These are phyloP conservation scores for Clonostachys sp. DNA, from an alignment of 2,329 filamentous ascomycete genomes.

Conservation along the genomic window DNA sequence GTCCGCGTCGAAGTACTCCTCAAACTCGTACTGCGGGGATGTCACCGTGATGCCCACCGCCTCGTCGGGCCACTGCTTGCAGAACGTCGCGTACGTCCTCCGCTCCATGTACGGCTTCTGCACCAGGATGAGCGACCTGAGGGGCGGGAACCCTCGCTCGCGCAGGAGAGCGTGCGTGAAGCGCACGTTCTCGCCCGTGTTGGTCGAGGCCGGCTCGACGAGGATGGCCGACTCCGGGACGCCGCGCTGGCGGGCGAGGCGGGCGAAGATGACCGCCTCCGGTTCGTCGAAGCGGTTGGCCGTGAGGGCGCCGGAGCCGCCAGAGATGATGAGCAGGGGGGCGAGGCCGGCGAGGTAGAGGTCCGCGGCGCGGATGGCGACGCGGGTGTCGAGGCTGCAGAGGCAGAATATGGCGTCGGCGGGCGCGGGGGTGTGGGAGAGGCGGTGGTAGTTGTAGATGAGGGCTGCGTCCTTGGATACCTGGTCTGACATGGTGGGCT, in stretches of 20 bases:
- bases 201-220: slow-evolving; percentile 31
- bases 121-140: slow-evolving; percentile 30
- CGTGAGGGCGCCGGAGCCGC: slow-evolving; percentile 33
- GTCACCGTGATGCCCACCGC: slow-evolving; percentile 28
- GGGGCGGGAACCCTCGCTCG: slow-evolving; percentile 12
- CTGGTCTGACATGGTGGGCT: background rate
- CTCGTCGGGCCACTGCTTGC: slow-evolving; percentile 36
- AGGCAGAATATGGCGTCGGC: slow-evolving; percentile 40
- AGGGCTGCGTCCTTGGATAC: slow-evolving; percentile 22
- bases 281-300: slow-evolving; percentile 27
- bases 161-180: slow-evolving; percentile 31
- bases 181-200: slow-evolving; percentile 42
- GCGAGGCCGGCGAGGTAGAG: slow-evolving; percentile 32
- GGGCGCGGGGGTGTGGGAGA: slow-evolving; percentile 11
- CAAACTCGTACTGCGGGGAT: slow-evolving; percentile 29
- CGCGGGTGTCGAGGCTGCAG: slow-evolving; percentile 39
- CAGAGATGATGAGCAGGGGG: slow-evolving; percentile 36
- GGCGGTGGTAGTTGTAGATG: slow-evolving; percentile 38
- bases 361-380: slow-evolving; percentile 33
- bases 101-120: slow-evolving; percentile 46
- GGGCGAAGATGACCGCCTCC: slow-evolving; percentile 36
- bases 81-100: slow-evolving; percentile 38
- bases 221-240: slow-evolving; percentile 31
- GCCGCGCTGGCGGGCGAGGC: slow-evolving; percentile 29
- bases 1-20: slow-evolving; percentile 31